A percentile compares a stretch with the other conserved stretches of the same genome.
phyloP scores from a whole-genome alignment of 2,329 filamentous ascomycete species.

The Alternaria triticina region DNA sequence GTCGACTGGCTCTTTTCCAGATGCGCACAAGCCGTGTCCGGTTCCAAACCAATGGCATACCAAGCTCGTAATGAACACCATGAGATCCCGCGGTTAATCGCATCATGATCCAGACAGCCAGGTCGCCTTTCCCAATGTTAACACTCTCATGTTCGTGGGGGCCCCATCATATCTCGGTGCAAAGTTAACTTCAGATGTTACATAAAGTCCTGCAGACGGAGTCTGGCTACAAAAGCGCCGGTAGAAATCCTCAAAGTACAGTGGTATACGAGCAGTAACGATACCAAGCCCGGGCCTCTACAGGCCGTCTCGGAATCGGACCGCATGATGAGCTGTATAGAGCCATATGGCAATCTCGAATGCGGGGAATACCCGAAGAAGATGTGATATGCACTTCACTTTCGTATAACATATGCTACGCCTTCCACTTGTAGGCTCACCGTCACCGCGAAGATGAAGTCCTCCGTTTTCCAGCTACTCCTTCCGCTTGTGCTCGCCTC shows the following conservation, averaged over 20 bases:
- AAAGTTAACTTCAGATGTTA: background rate
- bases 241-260: background rate
- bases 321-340: background rate
- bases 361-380: background rate
- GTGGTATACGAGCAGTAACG: background rate
- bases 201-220: too few species aligned
- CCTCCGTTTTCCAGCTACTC: conserved; percentile 20
- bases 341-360: background rate
- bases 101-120: background rate
- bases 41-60: background rate
- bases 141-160: background rate
- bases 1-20: background rate
- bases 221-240: background rate
- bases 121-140: background rate
- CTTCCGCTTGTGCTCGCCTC: conserved; percentile 26
- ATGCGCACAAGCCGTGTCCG: background rate
- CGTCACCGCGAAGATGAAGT: conserved; percentile 32
- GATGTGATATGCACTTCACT: background rate
- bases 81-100: background rate
- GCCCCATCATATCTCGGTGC: background rate
- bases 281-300: background rate
- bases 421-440: background rate
- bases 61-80: background rate
- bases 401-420: background rate
- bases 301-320: background rate